Percentiles rank a stretch among this genome's conserved stretches.
Evolutionary conservation across 2,329 filamentous ascomycete genomes (phyloP).

Genomic region (Colletotrichum sp.): DNA sequence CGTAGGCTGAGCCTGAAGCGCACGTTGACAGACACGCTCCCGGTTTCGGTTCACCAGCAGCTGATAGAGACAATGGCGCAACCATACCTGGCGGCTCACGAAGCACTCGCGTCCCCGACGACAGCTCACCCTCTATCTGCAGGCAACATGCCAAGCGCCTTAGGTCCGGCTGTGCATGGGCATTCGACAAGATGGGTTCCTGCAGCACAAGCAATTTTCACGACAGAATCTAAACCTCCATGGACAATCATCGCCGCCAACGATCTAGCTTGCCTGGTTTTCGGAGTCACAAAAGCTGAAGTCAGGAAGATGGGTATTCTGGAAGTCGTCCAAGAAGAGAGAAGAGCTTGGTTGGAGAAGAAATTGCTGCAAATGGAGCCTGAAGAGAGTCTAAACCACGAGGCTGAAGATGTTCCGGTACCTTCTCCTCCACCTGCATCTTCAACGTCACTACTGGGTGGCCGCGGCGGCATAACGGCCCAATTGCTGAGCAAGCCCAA

Average conservation of each 20-base stretch:
- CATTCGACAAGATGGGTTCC: conserved; percentile 91
- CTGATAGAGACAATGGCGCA: conserved; percentile 85
- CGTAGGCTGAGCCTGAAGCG: conserved; percentile 76
- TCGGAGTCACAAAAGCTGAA: conserved; percentile 97
- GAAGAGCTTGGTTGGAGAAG: conserved; percentile 85
- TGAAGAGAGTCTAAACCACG: conserved; percentile 36
- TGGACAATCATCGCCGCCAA: conserved; percentile 98
- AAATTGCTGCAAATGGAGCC: conserved; percentile 73
- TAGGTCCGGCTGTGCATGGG: conserved; percentile 73
- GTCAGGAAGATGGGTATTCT: conserved; percentile 94
- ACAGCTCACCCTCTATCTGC: conserved; percentile 43
- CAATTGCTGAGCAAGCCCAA: conserved; percentile 84
- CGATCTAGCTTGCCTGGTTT: conserved; percentile 95
- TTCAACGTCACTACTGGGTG: conserved; percentile 67
- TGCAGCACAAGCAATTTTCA: conserved; percentile 95
- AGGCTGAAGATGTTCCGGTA: conserved; percentile 38
- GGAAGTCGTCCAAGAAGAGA: conserved; percentile 90
- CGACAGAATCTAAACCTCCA: conserved; percentile 86
- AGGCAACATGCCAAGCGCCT: conserved; percentile 48
- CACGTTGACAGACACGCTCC: conserved; percentile 83
- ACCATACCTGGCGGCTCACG: conserved; percentile 70
- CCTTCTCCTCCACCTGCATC: conserved; percentile 39
- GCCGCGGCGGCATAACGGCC: conserved; percentile 79
- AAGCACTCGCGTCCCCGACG: conserved; percentile 48
- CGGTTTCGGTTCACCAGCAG: conserved; percentile 78